phyloP scores from a whole-genome alignment of 2,329 filamentous ascomycete genomes.

The Trichoderma hamatum region DNA sequence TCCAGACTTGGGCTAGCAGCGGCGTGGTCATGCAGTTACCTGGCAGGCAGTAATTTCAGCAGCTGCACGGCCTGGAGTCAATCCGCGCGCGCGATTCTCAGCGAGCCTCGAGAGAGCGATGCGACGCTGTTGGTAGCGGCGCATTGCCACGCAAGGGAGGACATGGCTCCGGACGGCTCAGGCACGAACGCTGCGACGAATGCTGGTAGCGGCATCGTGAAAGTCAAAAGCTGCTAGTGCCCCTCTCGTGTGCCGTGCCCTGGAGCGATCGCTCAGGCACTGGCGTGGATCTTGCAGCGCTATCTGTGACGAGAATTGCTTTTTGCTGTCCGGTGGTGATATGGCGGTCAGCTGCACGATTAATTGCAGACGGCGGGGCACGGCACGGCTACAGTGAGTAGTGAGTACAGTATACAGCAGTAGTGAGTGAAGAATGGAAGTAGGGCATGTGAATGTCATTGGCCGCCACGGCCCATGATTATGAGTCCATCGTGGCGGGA shows the following conservation, averaged over 20 bases:
- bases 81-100: not conserved
- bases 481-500: conserved; percentile 14
- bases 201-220: not conserved
- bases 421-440: too few relatives aligned
- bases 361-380: not conserved
- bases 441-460: not conserved
- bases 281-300: conserved; percentile 7
- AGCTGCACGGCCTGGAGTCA: not conserved
- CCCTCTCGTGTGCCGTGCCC: conserved; percentile 11
- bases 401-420: too few relatives aligned
- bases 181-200: conserved; percentile 1
- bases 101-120: conserved; percentile 7
- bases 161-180: not conserved
- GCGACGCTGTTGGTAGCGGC: not conserved
- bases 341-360: conserved; percentile 13
- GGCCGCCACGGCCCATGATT: not conserved
- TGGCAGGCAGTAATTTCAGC: conserved; percentile 17
- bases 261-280: conserved; percentile 27
- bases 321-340: not conserved
- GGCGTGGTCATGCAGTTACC: not conserved
- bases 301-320: conserved; percentile 24
- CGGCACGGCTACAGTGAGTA: not conserved
- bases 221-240: conserved; percentile 14
- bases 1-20: not conserved
- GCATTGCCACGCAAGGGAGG: not conserved